These are phyloP conservation scores for Ophiobolus disseminans DNA, from an alignment of 2,329 filamentous ascomycete genomes.

Conservation along the genomic window DNA sequence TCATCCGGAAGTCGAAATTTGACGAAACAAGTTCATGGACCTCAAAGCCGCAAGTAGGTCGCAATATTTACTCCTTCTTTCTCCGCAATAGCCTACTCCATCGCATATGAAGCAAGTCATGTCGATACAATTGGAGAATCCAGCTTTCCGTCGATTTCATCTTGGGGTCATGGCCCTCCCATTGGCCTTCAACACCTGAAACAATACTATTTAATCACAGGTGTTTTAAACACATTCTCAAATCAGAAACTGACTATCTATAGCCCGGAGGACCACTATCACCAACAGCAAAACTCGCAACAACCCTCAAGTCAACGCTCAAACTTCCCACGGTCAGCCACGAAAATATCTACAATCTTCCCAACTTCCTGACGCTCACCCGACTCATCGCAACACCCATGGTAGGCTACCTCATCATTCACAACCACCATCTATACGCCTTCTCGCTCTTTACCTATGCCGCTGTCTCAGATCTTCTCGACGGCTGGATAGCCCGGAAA, in stretches of 20 bases:
- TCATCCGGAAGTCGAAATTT: conserved; percentile 9
- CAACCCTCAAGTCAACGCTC: conserved; percentile 40
- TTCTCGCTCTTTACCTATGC: conserved; percentile 90
- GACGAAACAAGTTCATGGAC: conserved; percentile 10
- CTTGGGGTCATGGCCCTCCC: too few relatives aligned
- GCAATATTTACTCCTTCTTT: neutral
- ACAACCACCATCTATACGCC: conserved; percentile 80
- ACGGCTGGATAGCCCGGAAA: conserved; percentile 89
- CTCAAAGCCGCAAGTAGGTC: conserved; percentile 3
- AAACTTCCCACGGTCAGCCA: conserved; percentile 47
- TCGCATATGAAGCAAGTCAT: too few relatives aligned
- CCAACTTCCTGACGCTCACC: conserved; percentile 89
- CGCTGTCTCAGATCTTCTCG: conserved; percentile 87
- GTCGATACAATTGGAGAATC: too few relatives aligned
- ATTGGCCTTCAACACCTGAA: too few relatives aligned
- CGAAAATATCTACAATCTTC: conserved; percentile 97
- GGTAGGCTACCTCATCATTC: conserved; percentile 86
- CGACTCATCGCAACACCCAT: conserved; percentile 82
- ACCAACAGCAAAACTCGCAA: conserved; percentile 29
- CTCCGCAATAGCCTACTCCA: too few relatives aligned
- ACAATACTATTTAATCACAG: neutral
- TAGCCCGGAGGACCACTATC: conserved; percentile 11
- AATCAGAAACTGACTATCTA: conserved; percentile 3
- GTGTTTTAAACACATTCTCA: too few relatives aligned
- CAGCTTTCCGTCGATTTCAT: too few relatives aligned